Evolutionary conservation across 257 asterid species (phyloP), one percentile per base, ranked within the genome.

Genomic region (Capsicum baccatum): DNA sequence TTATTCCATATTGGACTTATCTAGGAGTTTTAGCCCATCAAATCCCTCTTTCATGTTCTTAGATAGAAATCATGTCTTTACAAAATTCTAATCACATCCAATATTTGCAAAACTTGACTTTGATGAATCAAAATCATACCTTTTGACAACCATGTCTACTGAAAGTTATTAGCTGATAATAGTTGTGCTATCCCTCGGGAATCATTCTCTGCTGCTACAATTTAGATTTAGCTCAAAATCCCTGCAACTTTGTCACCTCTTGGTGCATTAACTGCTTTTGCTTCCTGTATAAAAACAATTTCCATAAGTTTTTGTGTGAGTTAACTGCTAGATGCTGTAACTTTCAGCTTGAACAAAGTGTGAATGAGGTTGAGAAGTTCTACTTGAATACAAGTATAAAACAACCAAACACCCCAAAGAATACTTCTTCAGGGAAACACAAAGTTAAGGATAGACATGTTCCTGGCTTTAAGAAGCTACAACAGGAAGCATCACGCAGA

Each of bases 401-500:
- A 87, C 91, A 87, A 81, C 85, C 91, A 74, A 90, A 50, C 84
- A 85, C 91, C 55, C 88, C 90, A 50, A 84, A 83, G 84, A 88
- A 85, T 90, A 86, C 89, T 83, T 86, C 86, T 13, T 70, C 82
- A 39, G 71, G 64, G 80, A 91, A 88, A 89, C 91, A 91, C 39
- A 92, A 91, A 89, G 93, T 91, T 60, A 95, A 91, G 89, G 98
- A 94, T 85, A 94, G 90, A 76, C 91, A 89, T 83, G 74, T 91
- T 44, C 95, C 98, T 62, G 87, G 97, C 92, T 87, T 91, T 91
- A 96, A 94, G 90, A 96, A 89, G 92, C 88, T 91, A 84, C 98
- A 93, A 54, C 94, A 88, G 90, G 99, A 96, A 87, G 95, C 99
- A 76, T 91, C 96, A 6, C 97, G 98, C 42, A 93, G 99, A 84